Evolutionary conservation across 805 yeast species (phyloP), one percentile per base, ranked within the genome.

Genomic region (Teunomyces funiuensis): DNA sequence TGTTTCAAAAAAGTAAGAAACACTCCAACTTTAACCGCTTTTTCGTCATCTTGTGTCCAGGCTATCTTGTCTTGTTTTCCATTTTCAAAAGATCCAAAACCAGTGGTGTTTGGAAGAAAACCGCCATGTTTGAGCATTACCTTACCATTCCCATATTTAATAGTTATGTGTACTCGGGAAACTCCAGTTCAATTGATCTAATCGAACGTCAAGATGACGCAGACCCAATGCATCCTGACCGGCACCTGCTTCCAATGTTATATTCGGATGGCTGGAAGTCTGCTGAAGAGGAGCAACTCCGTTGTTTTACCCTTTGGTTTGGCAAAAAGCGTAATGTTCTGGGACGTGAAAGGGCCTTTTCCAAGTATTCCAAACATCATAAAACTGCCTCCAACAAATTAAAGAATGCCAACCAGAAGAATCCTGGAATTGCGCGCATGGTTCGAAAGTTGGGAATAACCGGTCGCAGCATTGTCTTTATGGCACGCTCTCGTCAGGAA

Each of bases 301-400:
- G 96, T 37, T 80, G 93, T 47, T 89, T 91, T 53, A 86, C 93
- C 0, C 51, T 91, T 2, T 89, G 97, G 96, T 79, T 82, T 61
- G 91, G 89, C 0, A 73, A 74, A 5, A 85, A 82, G 50, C 63
- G 82, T 42, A 61, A 71, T 2, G 63, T 79, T 43, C 54, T 23
- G 25, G 29, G 54, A 13, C 37, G 39, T 17, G 51, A 48, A 19
- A 47, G 42, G 28, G 28, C 43, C 6, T 23, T 37, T 6, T 25
- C 48, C 43, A 49, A 47, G 29, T 19, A 47, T 44, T 28, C 33
- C 40, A 20, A 45, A 34, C 9, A 39, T 34, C 3, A 14, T 17
- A 4, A 18, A 25, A 6, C 20, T 29, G 40, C 40, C 33, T 34
- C 19, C n/a, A 19, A 37, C 10, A 28, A 28, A 28, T 26, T 39